Evolutionary conservation across 305 asterid species (phyloP).

Genomic region (Coffea humblotiana): DNA sequence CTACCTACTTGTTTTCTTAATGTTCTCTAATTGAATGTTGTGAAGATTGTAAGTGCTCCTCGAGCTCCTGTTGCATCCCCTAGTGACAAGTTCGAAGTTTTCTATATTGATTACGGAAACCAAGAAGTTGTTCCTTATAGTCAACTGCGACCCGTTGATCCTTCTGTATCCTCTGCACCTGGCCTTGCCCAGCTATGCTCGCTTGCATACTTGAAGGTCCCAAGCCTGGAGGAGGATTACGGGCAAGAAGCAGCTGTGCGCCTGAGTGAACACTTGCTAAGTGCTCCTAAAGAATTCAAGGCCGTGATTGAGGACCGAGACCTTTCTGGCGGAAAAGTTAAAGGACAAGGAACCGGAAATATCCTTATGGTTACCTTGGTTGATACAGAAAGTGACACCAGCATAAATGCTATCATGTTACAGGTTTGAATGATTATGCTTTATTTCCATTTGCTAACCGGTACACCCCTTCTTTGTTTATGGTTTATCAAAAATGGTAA

Average conservation of each 20-base stretch:
- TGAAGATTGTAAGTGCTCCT: slow-evolving; percentile 86
- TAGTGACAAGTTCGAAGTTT: slow-evolving; percentile 84
- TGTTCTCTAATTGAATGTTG: not conserved
- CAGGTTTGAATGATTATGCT: slow-evolving; percentile 47
- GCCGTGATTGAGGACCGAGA: slow-evolving; percentile 84
- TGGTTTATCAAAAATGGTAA: not conserved
- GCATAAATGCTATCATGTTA: slow-evolving; percentile 76
- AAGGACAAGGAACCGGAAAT: slow-evolving; percentile 99
- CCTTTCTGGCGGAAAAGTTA: slow-evolving; percentile 83
- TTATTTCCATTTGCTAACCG: not conserved
- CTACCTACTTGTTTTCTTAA: not conserved
- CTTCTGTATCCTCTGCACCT: slow-evolving; percentile 68
- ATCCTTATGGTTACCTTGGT: slow-evolving; percentile 67
- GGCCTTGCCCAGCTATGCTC: slow-evolving; percentile 94
- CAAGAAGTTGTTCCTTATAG: slow-evolving; percentile 79
- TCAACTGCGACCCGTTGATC: slow-evolving; percentile 73
- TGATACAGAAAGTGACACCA: slow-evolving; percentile 62
- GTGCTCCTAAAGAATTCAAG: slow-evolving; percentile 68
- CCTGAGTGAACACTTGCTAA: slow-evolving; percentile 63
- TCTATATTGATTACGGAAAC: slow-evolving; percentile 90
- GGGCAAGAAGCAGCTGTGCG: slow-evolving; percentile 91
- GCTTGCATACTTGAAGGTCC: slow-evolving; percentile 82
- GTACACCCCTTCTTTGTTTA: not conserved
- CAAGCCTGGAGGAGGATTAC: slow-evolving; percentile 73
- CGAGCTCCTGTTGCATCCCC: slow-evolving; percentile 70